Evolutionary conservation across 2,329 filamentous ascomycete genomes (phyloP).

Genomic region (Talaromyces rugulosus): DNA sequence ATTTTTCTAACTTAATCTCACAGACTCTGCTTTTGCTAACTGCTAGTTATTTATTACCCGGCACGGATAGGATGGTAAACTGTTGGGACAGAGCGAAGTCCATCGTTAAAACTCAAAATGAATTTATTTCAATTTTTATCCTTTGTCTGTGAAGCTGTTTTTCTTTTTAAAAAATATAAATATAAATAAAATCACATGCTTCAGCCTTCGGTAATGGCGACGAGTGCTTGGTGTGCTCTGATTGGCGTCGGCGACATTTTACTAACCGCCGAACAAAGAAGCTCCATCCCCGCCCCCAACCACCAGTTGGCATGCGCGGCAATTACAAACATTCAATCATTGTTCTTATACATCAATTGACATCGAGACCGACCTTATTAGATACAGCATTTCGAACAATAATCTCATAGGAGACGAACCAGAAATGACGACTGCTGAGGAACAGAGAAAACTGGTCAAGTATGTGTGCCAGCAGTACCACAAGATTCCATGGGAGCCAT

Average conservation of each 20-base stretch:
- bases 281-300: background rate
- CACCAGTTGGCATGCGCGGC: no score
- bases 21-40: no score
- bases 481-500: slow-evolving; percentile 1
- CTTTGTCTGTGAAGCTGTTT: no score
- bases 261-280: background rate
- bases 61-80: background rate
- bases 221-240: background rate
- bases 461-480: slow-evolving; percentile 1
- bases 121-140: background rate
- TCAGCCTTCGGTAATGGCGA: background rate
- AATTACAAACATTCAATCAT: no score
- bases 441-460: slow-evolving; percentile 5
- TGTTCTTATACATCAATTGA: no score
- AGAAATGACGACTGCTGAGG: slow-evolving; percentile 1
- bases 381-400: background rate
- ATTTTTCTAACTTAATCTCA: no score
- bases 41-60: background rate
- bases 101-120: background rate
- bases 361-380: background rate
- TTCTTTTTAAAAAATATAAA: background rate
- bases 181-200: background rate
- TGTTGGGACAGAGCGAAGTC: background rate
- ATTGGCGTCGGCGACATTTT: background rate
- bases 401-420: background rate